Evolutionary conservation across 2,329 filamentous ascomycete genomes (phyloP), one percentile per base, ranked within the genome.

Genomic region (Orbilia brochopaga): DNA sequence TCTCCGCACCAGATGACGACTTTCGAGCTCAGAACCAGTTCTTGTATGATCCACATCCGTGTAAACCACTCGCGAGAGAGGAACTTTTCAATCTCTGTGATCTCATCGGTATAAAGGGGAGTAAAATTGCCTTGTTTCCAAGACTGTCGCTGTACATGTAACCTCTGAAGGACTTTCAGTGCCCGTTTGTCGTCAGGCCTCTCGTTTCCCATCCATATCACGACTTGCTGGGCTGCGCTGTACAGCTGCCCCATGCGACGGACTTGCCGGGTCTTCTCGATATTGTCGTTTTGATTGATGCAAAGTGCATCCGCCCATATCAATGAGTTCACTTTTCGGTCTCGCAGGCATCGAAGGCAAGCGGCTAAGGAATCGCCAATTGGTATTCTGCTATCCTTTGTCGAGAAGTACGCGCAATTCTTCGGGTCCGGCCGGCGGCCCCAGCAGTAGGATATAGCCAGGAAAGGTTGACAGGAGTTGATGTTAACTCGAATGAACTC

Each of bases 11-110:
- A 13, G 50, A 53, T 35, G 5, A 30, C 24, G 5, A 53, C 50
- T 15, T 53, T 30, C 2, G 21, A 30, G 17, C 50, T 35, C 13
- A 53, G 23, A 7, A 53, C 50, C 13, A 53, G 50, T 13, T 53
- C 50, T 15, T 53, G 50, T 6, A 53, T 53, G 24, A 53, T 30
- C 50, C 50, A 53, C 50, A 53, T 53, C 19, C 50, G 50, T n/a
- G 50, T 53, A 23, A 53, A 53, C 50, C 50, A 53, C 13, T 53
- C 50, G 13, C 50, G 21, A n/a, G 19, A 2, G 6, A 53, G 27
- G 50, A 53, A 35, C 2, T 15, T 30, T 23, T 53, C 50, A 10
- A 53, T 8, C 30, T 53, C 21, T 11, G 13, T 27, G 23, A 53
- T n/a, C 13, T 53, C 50, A 32, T 53, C 17, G 11, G 21, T 15